Conservation (phyloP, 441 rosid species). For the Pelargonium myrrhifolium region DNA sequence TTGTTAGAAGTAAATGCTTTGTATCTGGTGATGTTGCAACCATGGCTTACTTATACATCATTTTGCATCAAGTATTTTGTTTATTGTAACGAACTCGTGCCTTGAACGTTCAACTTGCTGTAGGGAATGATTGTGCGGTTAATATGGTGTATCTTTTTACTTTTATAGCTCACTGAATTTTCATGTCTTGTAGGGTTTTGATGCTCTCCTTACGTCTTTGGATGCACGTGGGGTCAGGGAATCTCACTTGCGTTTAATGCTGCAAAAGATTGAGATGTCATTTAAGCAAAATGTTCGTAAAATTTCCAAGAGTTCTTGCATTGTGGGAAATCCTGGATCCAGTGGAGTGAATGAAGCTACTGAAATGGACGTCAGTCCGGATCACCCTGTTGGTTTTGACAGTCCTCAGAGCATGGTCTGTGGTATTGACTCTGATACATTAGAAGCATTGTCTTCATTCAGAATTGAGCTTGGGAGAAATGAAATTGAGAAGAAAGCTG, state of each 20-base stretch:
- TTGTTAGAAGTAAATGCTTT: too few species aligned
- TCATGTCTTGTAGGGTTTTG: conserved; percentile 48
- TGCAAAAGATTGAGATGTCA: conserved; percentile 55
- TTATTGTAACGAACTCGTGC: too few species aligned
- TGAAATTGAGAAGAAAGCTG: conserved; percentile 47
- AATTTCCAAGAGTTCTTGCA: conserved; percentile 25
- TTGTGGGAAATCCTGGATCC: conserved; percentile 27
- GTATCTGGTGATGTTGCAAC: too few species aligned
- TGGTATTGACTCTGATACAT: conserved; percentile 37
- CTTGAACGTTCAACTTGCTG: too few species aligned
- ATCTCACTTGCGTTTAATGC: conserved; percentile 56
- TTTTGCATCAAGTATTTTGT: too few species aligned
- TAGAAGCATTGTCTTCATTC: conserved; percentile 51
- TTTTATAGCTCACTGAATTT: background rate
- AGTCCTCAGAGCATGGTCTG: conserved; percentile 62
- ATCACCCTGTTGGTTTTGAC: conserved; percentile 31
- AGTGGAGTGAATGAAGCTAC: conserved; percentile 28
- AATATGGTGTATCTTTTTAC: too few species aligned
- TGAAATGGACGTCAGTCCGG: conserved; percentile 32
- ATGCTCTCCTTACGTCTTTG: conserved; percentile 48
- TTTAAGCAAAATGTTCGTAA: conserved; percentile 55
- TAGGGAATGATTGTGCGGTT: too few species aligned
- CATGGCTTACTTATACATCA: too few species aligned
- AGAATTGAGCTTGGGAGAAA: conserved; percentile 57
- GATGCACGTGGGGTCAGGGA: conserved; percentile 75